Base-by-base conservation (phyloP, 345 rosid species). In the Moringa oleifera region DNA sequence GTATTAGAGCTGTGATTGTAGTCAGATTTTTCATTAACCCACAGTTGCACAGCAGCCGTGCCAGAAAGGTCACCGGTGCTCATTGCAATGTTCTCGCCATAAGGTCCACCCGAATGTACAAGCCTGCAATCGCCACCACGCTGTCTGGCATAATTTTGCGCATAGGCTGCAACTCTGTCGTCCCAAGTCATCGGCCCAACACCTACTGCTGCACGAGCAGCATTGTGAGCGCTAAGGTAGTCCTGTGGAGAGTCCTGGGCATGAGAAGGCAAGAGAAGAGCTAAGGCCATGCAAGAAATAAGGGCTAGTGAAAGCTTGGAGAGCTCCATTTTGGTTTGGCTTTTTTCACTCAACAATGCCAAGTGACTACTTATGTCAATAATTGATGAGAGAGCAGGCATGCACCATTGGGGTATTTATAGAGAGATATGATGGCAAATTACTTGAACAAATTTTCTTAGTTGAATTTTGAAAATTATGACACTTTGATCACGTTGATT, bases 61-160 rank as follows among this genome's bases (percentile, higher is more conserved):
- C 74, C 91, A 1, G 77, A 55, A 28, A 85, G 58, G 51, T 49
- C 20, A 25, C 62, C 85, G 13, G 63, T 69, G 66, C 87, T 58
- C 79, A 68, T 0, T 36, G 87, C 89, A 18, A 86, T 61, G 77
- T 86, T 11, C 74, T 81, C 87, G 0, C 85, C 87, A 23, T 63
- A 79, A 12, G 83, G 80, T 17, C 90, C 84, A 0, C 55, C 20
- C 0, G 89, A 84, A 58, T 84, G 83, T 22, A 55, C 66, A 36
- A 81, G 70, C 2, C 62, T 59, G 75, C 86, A 84, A 61, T 77
- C 82, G 18, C 65, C 41, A 9, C 20, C 67, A 11, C 70, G 70
- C 56, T 59, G 18, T 0, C 57, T 12, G 0, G 81, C 78, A 12
- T 84, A 84, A 65, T 45, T 63, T 20, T 50, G 79, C 6, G 86